Conservation (phyloP, 306 rosid species). For the Trifolium fragiferum region DNA sequence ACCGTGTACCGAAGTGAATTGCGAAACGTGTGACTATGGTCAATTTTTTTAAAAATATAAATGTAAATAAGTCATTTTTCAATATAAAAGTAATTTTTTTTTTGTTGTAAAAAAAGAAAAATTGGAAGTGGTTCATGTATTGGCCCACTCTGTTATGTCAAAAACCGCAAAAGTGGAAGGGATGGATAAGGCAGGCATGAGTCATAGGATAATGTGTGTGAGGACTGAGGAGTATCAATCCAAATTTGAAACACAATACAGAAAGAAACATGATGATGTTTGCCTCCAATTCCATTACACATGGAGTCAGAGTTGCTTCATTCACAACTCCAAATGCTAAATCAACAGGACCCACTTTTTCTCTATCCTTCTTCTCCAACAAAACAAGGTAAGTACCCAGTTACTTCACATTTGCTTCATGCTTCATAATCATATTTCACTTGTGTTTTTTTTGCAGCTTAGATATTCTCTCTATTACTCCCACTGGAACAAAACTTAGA, state of each 20-base stretch:
- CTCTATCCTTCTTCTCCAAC: slow-evolving; percentile 14
- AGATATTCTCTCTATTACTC: not conserved
- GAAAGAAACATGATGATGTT: not conserved
- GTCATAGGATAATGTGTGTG: not conserved
- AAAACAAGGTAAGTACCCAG: slow-evolving; percentile 11
- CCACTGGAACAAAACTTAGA: slow-evolving; percentile 25
- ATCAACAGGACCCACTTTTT: not conserved
- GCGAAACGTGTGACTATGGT: too few relatives aligned
- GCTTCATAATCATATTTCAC: too few relatives aligned
- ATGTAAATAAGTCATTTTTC: too few relatives aligned
- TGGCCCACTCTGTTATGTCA: too few relatives aligned
- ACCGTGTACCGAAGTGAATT: too few relatives aligned
- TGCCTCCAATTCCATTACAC: slow-evolving; percentile 21
- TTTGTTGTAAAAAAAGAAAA: too few relatives aligned
- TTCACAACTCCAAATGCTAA: slow-evolving; percentile 42
- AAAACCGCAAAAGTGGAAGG: slow-evolving; percentile 4
- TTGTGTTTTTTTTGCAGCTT: slow-evolving; percentile 21
- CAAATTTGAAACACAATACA: not conserved
- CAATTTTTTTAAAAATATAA: too few relatives aligned
- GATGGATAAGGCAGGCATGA: slow-evolving; percentile 29
- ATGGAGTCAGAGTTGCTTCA: slow-evolving; percentile 33
- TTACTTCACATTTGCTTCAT: too few relatives aligned
- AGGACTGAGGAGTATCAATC: not conserved
- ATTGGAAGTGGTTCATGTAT: too few relatives aligned
- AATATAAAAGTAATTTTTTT: too few relatives aligned